Evolutionary conservation across 1,284 basidiomycete genomes (phyloP).

Genomic region (Trametes pubescens): DNA sequence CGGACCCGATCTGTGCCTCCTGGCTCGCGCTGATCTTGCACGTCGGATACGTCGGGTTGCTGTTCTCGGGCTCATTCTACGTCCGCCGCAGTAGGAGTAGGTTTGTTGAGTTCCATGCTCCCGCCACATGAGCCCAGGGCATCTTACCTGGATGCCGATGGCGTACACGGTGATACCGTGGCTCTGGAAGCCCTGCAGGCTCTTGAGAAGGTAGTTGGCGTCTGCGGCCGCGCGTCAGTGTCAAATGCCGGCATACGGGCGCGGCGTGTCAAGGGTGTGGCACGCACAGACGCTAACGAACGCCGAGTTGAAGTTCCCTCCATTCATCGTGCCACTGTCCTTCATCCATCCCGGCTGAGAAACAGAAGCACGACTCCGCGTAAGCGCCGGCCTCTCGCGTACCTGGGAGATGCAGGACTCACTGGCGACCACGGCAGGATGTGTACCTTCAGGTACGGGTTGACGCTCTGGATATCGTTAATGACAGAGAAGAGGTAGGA

Average conservation of each 20-base stretch:
- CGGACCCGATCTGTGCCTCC: slow-evolving; percentile 51
- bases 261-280: background rate
- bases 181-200: slow-evolving; percentile 52
- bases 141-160: slow-evolving; percentile 55
- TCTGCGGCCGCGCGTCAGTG: slow-evolving; percentile 40
- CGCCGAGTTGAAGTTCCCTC: slow-evolving; percentile 49
- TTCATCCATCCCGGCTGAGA: slow-evolving; percentile 64
- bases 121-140: background rate
- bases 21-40: slow-evolving; percentile 48
- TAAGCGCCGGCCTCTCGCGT: background rate
- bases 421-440: slow-evolving; percentile 62
- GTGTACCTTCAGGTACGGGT: slow-evolving; percentile 51
- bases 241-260: background rate
- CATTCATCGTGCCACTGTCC: slow-evolving; percentile 51
- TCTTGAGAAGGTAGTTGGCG: slow-evolving; percentile 54
- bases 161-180: slow-evolving; percentile 53
- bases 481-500: slow-evolving; percentile 55
- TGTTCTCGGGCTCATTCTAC: slow-evolving; percentile 61
- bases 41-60: slow-evolving; percentile 54
- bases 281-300: slow-evolving; percentile 49
- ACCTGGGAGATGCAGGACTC: slow-evolving; percentile 24
- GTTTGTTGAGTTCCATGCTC: background rate
- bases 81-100: background rate
- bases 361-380: background rate
- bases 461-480: slow-evolving; percentile 55